phyloP scores from a whole-genome alignment of 129 eudicot species.

The Calendula officinalis region DNA sequence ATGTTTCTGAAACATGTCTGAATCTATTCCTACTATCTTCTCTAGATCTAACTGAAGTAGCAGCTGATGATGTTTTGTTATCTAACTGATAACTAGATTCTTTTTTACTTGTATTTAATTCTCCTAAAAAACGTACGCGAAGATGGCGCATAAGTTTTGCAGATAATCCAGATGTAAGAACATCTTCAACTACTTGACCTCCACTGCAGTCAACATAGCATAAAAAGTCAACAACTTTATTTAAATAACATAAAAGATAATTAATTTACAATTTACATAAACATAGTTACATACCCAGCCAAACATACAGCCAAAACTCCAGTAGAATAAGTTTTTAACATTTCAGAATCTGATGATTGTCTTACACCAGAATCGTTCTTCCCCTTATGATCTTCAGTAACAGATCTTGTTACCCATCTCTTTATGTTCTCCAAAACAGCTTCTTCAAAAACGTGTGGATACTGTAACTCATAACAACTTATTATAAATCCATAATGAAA shows the following conservation, averaged over 20 bases:
- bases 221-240: conserved; percentile 1
- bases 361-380: conserved; percentile 50
- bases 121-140: conserved; percentile 77
- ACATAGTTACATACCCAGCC: conserved; percentile 54
- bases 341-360: conserved; percentile 64
- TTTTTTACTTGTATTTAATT: conserved; percentile 55
- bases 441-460: conserved; percentile 91
- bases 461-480: conserved; percentile 48
- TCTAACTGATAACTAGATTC: conserved; percentile 48
- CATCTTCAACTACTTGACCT: conserved; percentile 93
- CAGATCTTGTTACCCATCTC: conserved; percentile 62
- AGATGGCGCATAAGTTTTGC: conserved; percentile 93
- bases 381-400: conserved; percentile 50
- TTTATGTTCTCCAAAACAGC: conserved; percentile 68
- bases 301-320: conserved; percentile 93
- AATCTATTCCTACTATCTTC: conserved; percentile 66
- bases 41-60: conserved; percentile 48
- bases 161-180: conserved; percentile 82
- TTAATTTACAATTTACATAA: neutral
- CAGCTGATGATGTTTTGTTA: conserved; percentile 45
- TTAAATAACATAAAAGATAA: neutral
- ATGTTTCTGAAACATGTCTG: conserved; percentile 54
- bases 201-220: conserved; percentile 50
- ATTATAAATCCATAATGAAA: conserved; percentile 5
- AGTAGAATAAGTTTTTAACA: conserved; percentile 80